Evolutionary conservation across 2,329 filamentous ascomycete species (phyloP).

Genomic region (Sclerotinia borealis): DNA sequence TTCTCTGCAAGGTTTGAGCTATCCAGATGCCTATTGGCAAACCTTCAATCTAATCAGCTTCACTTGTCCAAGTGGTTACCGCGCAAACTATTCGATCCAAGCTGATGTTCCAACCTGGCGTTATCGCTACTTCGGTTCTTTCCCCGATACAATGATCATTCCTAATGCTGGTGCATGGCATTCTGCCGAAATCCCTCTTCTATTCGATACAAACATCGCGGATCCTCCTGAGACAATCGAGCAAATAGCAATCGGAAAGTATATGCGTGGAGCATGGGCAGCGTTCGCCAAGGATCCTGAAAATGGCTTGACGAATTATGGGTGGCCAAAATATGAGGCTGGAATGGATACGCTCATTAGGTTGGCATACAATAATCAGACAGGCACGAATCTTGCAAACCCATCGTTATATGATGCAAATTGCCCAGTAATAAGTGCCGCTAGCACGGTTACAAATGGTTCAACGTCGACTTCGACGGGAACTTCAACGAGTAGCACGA

Average conservation of each 20-base stretch:
- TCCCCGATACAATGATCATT: constrained; percentile 31
- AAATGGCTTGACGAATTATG: constrained; percentile 31
- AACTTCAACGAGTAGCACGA: background rate
- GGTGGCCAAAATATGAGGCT: constrained; percentile 16
- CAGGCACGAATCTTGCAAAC: constrained; percentile 8
- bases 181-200: constrained; percentile 30
- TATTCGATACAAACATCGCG: constrained; percentile 28
- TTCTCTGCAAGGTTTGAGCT: constrained; percentile 18
- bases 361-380: constrained; percentile 14
- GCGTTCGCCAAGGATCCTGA: constrained; percentile 36
- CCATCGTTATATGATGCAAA: constrained; percentile 8
- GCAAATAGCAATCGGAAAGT: constrained; percentile 29
- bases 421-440: background rate
- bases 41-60: constrained; percentile 30
- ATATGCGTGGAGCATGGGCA: constrained; percentile 36
- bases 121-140: constrained; percentile 36
- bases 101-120: constrained; percentile 34
- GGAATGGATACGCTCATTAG: constrained; percentile 11
- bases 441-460: too few species aligned
- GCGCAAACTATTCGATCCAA: constrained; percentile 26
- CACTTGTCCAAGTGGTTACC: constrained; percentile 32
- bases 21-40: constrained; percentile 27
- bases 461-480: background rate
- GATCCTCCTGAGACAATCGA: constrained; percentile 20
- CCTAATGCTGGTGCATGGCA: constrained; percentile 35